Conservation (phyloP, 345 rosid genomes). For the Syzygium oleosum region DNA sequence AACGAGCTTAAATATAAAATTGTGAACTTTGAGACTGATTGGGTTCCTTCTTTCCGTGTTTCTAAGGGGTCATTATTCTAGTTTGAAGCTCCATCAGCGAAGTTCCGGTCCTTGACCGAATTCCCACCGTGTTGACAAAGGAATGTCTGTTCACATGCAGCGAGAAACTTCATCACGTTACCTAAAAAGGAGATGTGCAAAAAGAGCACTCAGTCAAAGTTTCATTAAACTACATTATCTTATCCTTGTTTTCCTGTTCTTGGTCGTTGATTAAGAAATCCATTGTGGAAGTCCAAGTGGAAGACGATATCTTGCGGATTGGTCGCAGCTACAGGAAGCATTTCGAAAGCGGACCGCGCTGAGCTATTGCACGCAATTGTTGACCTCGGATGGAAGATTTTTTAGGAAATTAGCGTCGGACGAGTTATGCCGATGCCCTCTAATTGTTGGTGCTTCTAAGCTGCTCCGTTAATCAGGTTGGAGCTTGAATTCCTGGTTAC, state of each 20-base stretch:
- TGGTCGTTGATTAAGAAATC: not conserved
- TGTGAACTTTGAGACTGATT: not conserved
- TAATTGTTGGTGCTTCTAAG: not conserved
- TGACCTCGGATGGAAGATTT: not conserved
- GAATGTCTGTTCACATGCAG: not conserved
- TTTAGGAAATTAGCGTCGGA: not conserved
- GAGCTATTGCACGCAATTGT: not conserved
- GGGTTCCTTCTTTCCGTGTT: not conserved
- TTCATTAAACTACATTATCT: not conserved
- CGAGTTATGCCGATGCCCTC: not conserved
- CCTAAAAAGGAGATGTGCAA: not conserved
- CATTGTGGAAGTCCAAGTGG: not conserved
- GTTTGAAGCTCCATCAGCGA: not conserved
- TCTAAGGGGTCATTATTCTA: not conserved
- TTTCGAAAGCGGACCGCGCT: too few species aligned
- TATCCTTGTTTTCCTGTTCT: not conserved
- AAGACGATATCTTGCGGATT: not conserved
- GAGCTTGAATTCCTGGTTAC: accelerated
- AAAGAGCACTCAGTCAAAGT: not conserved
- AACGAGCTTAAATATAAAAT: not conserved
- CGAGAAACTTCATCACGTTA: not conserved
- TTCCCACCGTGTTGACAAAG: not conserved
- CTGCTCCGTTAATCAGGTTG: not conserved
- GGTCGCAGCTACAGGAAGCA: not conserved
- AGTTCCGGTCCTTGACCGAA: not conserved